These are phyloP conservation scores for Podospora comata DNA, from an alignment of 495 filamentous ascomycete species.

Conservation along the genomic window DNA sequence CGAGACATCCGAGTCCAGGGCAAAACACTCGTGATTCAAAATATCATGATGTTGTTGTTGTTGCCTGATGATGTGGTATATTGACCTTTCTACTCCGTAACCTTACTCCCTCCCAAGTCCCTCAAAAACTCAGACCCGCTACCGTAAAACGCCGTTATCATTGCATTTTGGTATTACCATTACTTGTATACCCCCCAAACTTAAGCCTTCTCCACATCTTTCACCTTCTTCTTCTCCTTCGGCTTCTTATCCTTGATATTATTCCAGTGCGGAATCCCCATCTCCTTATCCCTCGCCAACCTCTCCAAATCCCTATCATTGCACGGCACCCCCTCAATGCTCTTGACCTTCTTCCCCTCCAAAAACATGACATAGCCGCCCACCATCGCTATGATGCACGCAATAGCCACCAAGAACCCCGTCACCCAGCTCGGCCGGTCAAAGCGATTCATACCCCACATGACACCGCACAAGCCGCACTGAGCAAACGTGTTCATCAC, in stretches of 20 bases:
- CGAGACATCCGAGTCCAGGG: background rate
- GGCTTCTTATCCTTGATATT: slow-evolving; percentile 53
- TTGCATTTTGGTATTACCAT: background rate
- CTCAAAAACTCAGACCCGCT: background rate
- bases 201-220: slow-evolving; percentile 17
- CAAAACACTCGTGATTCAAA: too few relatives aligned
- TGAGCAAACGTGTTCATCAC: slow-evolving; percentile 76
- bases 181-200: background rate
- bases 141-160: background rate
- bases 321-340: slow-evolving; percentile 59
- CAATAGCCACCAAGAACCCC: slow-evolving; percentile 68
- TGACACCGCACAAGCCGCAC: slow-evolving; percentile 63
- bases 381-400: slow-evolving; percentile 62
- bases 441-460: slow-evolving; percentile 75
- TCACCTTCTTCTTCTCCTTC: slow-evolving; percentile 37
- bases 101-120: background rate
- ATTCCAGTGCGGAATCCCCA: slow-evolving; percentile 52
- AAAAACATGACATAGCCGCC: slow-evolving; percentile 66
- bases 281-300: slow-evolving; percentile 45
- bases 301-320: slow-evolving; percentile 44
- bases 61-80: background rate
- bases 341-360: slow-evolving; percentile 64
- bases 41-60: background rate
- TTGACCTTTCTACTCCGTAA: background rate
- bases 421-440: slow-evolving; percentile 70